Evolutionary conservation across 331 rosid genomes (phyloP).

Genomic region (Pyrus hybrid): DNA sequence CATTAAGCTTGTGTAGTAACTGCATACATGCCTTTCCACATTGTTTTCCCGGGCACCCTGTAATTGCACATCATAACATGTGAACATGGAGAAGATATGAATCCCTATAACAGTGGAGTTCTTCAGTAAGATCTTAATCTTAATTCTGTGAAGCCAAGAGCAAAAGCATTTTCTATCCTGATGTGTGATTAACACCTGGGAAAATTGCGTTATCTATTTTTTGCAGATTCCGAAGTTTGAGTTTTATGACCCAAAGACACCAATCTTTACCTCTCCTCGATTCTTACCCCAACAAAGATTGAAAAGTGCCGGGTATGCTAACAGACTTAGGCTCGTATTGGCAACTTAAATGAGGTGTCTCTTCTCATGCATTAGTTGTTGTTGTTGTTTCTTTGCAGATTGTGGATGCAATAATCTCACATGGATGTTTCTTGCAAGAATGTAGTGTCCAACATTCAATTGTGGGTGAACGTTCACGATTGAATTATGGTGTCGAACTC

Average conservation of each 20-base stretch:
- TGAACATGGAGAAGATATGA: neutral
- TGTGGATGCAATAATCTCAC: conserved; percentile 82
- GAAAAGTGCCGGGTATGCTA: conserved; percentile 65
- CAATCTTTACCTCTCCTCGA: conserved; percentile 70
- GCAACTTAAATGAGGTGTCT: neutral
- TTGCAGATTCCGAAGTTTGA: conserved; percentile 69
- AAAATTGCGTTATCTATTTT: neutral
- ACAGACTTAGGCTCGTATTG: neutral
- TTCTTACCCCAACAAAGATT: conserved; percentile 92
- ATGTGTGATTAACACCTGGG: neutral
- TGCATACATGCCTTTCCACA: neutral
- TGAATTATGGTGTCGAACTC: conserved; percentile 69
- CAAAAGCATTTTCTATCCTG: neutral
- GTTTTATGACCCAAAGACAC: conserved; percentile 76
- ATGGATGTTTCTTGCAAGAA: conserved; percentile 81
- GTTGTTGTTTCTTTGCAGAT: conserved; percentile 28
- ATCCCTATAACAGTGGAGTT: neutral
- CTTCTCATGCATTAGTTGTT: conserved; percentile 24
- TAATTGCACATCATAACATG: neutral
- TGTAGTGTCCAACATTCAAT: conserved; percentile 61
- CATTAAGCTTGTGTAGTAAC: neutral
- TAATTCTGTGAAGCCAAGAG: neutral
- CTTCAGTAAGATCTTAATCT: neutral
- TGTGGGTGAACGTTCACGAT: conserved; percentile 76
- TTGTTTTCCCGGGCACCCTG: neutral